phyloP scores from a whole-genome alignment of 73 alveolate genomes.

The Blepharisma japonicum region DNA sequence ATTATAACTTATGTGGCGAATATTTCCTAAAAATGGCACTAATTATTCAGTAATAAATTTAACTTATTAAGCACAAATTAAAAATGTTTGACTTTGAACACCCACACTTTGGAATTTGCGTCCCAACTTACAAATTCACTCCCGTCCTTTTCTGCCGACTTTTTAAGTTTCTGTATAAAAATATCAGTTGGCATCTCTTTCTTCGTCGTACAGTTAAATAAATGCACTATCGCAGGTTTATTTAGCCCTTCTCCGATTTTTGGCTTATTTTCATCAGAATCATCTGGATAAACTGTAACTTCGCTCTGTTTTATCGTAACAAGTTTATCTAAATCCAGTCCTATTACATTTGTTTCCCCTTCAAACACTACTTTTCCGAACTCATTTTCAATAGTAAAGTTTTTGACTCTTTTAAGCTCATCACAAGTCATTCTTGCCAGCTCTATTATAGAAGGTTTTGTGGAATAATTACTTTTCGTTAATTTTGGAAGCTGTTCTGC shows the following conservation, averaged over 20 bases:
- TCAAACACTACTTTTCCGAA: constrained; percentile 3
- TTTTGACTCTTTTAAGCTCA: background rate
- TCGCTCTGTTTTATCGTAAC: background rate
- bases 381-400: background rate
- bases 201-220: too few relatives aligned
- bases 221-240: background rate
- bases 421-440: constrained; percentile 15
- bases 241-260: constrained; percentile 10
- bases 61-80: too few relatives aligned
- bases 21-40: too few relatives aligned
- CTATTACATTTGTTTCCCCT: constrained; percentile 23
- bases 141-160: too few relatives aligned
- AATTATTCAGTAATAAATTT: too few relatives aligned
- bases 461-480: background rate
- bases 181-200: too few relatives aligned
- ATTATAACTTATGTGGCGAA: too few relatives aligned
- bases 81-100: too few relatives aligned
- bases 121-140: too few relatives aligned
- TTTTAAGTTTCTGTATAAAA: too few relatives aligned
- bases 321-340: background rate
- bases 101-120: too few relatives aligned
- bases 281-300: constrained; percentile 26
- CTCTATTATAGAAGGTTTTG: background rate
- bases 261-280: constrained; percentile 15
- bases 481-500: background rate